Evolutionary conservation across 129 eudicot species (phyloP).

Genomic region (Deinandra increscens): DNA sequence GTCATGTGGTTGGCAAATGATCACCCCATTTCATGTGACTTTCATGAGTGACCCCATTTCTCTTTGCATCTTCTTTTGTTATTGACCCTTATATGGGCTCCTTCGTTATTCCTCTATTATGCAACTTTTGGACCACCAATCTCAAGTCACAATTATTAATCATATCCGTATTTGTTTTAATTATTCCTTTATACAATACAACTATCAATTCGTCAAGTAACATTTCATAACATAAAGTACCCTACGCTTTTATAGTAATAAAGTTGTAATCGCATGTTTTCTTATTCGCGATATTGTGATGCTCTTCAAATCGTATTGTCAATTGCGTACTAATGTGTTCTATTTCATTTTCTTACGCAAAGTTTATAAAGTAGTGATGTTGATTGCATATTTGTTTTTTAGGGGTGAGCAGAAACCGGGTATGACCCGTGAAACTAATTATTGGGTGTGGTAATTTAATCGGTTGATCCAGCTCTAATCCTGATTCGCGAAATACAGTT

Average conservation of each 20-base stretch:
- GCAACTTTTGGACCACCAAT: constrained; percentile 30
- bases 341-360: not conserved
- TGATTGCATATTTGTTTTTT: too few relatives aligned
- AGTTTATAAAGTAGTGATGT: not conserved
- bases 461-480: too few relatives aligned
- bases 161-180: not conserved
- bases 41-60: constrained; percentile 48
- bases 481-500: too few relatives aligned
- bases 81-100: constrained; percentile 35
- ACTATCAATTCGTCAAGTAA: constrained; percentile 20
- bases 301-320: not conserved
- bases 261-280: constrained; percentile 17
- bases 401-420: too few relatives aligned
- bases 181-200: constrained; percentile 17
- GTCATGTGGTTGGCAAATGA: constrained; percentile 47
- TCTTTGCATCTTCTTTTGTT: constrained; percentile 32
- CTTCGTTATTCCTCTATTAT: constrained; percentile 31
- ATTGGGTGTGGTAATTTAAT: too few relatives aligned
- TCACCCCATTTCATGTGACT: constrained; percentile 36
- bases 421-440: too few relatives aligned
- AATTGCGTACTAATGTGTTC: not conserved
- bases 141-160: constrained; percentile 25
- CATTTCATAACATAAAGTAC: constrained; percentile 10
- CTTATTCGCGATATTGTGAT: not conserved
- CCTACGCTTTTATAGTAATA: constrained; percentile 18